Evolutionary conservation across 805 yeast species (phyloP), one percentile per base, ranked within the genome.

Genomic region (Tetrapisispora namnaoensis): DNA sequence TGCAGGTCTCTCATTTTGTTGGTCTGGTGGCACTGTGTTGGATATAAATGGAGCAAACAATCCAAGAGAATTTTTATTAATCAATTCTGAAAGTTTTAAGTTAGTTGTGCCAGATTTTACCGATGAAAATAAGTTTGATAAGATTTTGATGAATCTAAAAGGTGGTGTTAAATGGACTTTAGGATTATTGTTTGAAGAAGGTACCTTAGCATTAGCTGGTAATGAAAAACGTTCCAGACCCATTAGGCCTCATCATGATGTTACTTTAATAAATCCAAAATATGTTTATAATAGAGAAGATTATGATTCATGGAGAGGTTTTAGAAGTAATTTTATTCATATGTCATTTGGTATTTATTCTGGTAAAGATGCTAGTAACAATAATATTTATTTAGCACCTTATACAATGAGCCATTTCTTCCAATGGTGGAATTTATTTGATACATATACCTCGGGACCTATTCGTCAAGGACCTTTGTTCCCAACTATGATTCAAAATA

Each of bases 401-500:
- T 71, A 73, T n/a, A 72, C 81, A 0, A 71, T 87, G 51, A 56
- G 69, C 1, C 91, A 83, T 54, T 88, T 89, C 65, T 73, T 78
- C 53, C 65, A 65, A 11, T 90, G 97, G 97, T 88, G 95, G 95
- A 67, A 70, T 35, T 71, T 84, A 51, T 89, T 89, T 63, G 75
- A 79, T 36, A 80, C 89, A n/a, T 81, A 80, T 50, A 73, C 84
- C 55, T 79, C 88, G 46, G 75, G 91, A 13, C 96, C 96, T 0
- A 73, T 87, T 22, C 72, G 91, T 47, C 73, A 75, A 43, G 96
- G 96, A 0, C 67, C 72, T 1, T 62, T 90, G 35, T 89, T 86
- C 65, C 76, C 78, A 0, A 76, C 73, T 22, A 49, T 64, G 28
- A 55, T 62, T 9, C 72, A 72, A 50, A 79, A 75, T 37, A 59